These are phyloP conservation scores for Tuber magnatum DNA, from an alignment of 495 filamentous ascomycete genomes.

Conservation along the genomic window DNA sequence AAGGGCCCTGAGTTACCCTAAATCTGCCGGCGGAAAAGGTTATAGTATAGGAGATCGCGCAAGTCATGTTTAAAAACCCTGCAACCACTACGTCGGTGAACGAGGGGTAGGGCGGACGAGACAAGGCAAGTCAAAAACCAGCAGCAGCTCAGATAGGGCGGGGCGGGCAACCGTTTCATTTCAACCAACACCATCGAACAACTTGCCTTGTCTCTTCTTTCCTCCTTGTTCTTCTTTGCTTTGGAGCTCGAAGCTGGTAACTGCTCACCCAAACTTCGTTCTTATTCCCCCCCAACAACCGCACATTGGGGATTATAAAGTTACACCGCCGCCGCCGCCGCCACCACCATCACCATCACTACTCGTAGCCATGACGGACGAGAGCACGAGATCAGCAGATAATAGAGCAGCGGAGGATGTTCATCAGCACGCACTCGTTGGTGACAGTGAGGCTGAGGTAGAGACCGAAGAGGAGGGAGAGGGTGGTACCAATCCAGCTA, in stretches of 20 bases:
- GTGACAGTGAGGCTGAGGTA: background rate
- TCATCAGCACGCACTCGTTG: background rate
- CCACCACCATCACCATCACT: background rate
- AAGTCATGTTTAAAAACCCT: conserved; percentile 1
- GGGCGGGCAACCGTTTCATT: background rate
- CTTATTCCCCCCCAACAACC: background rate
- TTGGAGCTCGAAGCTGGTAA: background rate
- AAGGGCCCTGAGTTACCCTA: background rate
- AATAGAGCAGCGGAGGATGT: background rate
- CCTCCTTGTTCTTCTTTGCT: background rate
- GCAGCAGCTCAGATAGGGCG: background rate
- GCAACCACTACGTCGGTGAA: background rate
- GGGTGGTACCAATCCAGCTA: background rate
- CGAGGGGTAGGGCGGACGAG: background rate
- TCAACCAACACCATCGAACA: background rate
- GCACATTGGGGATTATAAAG: background rate
- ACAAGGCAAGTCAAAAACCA: background rate
- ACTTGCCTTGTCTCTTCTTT: background rate
- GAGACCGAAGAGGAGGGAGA: conserved; percentile 1
- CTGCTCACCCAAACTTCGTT: background rate
- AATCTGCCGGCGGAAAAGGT: background rate
- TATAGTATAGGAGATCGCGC: background rate
- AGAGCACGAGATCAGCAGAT: background rate
- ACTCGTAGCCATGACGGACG: background rate
- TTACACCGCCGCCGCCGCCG: background rate